Evolutionary conservation across 495 filamentous ascomycete species (phyloP).

Genomic region (Sordaria brevicollis): DNA sequence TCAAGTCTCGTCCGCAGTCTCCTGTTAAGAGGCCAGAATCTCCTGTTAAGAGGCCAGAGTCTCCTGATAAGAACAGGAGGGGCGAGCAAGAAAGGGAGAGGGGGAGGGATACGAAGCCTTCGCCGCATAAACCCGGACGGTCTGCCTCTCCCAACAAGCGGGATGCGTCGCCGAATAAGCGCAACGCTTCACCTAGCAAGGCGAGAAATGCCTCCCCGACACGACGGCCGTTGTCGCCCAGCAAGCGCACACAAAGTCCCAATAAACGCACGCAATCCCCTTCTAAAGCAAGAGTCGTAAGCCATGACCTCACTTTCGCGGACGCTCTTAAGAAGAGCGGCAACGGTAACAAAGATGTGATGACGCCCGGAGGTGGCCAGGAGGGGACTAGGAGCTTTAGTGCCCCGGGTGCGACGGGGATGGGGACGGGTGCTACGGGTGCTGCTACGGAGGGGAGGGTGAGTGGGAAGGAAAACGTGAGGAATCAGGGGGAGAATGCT

Average conservation of each 20-base stretch:
- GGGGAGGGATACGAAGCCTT: no score
- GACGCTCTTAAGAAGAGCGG: not conserved
- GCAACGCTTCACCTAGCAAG: not conserved
- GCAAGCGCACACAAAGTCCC: not conserved
- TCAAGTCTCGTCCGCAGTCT: conserved; percentile 13
- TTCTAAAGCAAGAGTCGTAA: not conserved
- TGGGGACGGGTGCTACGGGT: no score
- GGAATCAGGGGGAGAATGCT: no score
- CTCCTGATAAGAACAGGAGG: no score
- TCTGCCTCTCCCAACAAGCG: not conserved
- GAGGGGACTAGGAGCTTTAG: not conserved
- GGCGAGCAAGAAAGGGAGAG: no score
- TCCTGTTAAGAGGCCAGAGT: no score
- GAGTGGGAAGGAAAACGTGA: not conserved
- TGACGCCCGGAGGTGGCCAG: not conserved
- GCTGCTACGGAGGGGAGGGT: not conserved
- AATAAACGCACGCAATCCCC: not conserved
- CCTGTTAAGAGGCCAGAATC: not conserved
- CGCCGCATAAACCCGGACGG: no score
- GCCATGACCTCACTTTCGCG: not conserved
- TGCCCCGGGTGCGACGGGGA: no score
- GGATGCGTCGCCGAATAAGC: not conserved
- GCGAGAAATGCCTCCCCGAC: no score
- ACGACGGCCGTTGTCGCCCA: not conserved
- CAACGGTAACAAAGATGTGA: no score